Percentiles rank a stretch among this genome's conserved stretches.
These are phyloP conservation scores for Fusarium subglutinans DNA, from an alignment of 2,329 filamentous ascomycete species.

Conservation along the genomic window DNA sequence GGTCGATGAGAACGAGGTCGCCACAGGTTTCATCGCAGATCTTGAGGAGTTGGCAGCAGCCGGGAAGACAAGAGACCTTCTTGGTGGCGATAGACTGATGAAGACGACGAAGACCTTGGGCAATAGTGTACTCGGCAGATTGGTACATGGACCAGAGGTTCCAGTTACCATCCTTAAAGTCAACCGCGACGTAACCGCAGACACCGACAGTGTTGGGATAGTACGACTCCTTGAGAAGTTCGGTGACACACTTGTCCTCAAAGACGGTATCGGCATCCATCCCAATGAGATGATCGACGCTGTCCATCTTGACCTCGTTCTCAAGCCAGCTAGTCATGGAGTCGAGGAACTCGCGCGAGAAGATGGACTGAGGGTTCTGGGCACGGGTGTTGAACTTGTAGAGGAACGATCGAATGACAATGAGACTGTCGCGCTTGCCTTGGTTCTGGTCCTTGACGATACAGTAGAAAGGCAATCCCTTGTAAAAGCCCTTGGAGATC, in stretches of 20 bases:
- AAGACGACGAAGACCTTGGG: background rate
- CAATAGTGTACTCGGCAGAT: background rate
- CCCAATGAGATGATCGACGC: background rate
- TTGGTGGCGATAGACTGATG: background rate
- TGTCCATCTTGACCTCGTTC: background rate
- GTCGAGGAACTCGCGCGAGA: background rate
- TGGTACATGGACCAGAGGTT: background rate
- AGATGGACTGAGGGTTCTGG: background rate
- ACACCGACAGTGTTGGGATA: background rate
- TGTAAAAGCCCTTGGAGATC: background rate
- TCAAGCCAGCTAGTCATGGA: background rate
- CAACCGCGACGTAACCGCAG: background rate
- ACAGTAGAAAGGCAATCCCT: background rate
- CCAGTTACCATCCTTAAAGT: background rate
- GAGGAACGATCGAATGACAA: background rate
- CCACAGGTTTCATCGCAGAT: background rate
- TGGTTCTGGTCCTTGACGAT: background rate
- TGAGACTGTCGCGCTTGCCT: background rate
- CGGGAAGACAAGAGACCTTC: background rate
- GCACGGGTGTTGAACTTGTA: background rate
- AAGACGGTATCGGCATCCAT: background rate
- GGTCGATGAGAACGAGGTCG: background rate
- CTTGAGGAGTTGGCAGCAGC: background rate
- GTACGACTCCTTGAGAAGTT: background rate
- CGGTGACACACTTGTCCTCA: background rate